Percentiles rank a stretch among this genome's conserved stretches.
Conservation (phyloP, 192 early-diverging fungal species). For the Coemansia sp. region DNA sequence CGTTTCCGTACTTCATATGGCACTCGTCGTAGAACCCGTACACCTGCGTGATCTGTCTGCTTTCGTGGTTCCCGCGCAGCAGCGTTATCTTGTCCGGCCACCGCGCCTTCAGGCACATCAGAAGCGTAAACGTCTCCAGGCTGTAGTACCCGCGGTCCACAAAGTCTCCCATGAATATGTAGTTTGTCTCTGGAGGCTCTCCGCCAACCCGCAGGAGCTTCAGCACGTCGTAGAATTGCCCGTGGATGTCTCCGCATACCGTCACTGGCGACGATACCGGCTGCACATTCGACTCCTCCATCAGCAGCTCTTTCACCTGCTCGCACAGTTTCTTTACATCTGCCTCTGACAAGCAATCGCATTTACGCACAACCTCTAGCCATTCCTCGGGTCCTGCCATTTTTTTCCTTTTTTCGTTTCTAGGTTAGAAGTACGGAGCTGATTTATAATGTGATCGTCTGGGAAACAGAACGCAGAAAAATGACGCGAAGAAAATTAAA, state of each 20-base stretch:
- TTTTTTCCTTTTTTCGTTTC: background rate
- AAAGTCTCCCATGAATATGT: slow-evolving; percentile 99
- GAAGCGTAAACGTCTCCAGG: slow-evolving; percentile 91
- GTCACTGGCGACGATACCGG: slow-evolving; percentile 95
- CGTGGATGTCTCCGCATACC: slow-evolving; percentile 98
- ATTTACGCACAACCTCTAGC: slow-evolving; percentile 87
- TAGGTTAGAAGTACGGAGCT: background rate
- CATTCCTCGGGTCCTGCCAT: slow-evolving; percentile 89
- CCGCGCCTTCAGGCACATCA: slow-evolving; percentile 93
- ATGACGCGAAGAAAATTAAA: background rate
- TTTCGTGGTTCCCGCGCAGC: slow-evolving; percentile 95
- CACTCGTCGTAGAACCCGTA: slow-evolving; percentile 97
- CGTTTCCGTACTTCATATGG: slow-evolving; percentile 82
- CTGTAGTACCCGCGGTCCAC: slow-evolving; percentile 98
- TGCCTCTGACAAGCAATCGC: slow-evolving; percentile 89
- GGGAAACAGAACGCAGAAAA: background rate
- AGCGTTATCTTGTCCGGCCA: slow-evolving; percentile 97
- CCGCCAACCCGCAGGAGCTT: slow-evolving; percentile 96
- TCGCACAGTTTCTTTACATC: slow-evolving; percentile 99
- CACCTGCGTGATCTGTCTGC: slow-evolving; percentile 95
- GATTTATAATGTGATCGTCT: background rate
- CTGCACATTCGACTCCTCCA: slow-evolving; percentile 99
- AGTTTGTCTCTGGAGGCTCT: slow-evolving; percentile 89
- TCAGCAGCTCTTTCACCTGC: slow-evolving; percentile 94
- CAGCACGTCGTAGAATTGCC: slow-evolving; percentile 96